Evolutionary conservation across 495 filamentous ascomycete genomes (phyloP).

Genomic region (Pyrenopolyporus hunteri): DNA sequence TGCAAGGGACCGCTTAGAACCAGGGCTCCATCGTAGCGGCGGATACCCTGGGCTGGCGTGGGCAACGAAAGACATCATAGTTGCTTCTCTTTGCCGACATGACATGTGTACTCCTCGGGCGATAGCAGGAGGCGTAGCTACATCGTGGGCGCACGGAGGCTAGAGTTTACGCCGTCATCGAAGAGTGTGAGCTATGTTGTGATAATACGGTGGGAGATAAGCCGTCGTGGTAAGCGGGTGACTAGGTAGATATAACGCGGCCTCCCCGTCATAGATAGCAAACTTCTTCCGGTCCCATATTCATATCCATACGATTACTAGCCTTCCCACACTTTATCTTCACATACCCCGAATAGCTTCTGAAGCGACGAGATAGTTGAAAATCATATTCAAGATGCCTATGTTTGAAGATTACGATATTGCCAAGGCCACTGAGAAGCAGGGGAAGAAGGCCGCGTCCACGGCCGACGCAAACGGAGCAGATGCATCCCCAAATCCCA

Average conservation of each 20-base stretch:
- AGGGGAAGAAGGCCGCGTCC: constrained; percentile 35
- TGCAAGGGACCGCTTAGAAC: constrained; percentile 33
- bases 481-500: constrained; percentile 19
- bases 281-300: constrained; percentile 20
- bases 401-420: constrained; percentile 66
- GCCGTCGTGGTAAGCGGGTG: not conserved
- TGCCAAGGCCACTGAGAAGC: constrained; percentile 47
- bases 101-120: not conserved
- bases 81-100: not conserved
- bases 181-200: constrained; percentile 7
- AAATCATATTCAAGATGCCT: constrained; percentile 59
- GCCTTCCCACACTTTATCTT: constrained; percentile 5
- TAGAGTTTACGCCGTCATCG: constrained; percentile 20
- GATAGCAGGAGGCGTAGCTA: constrained; percentile 12
- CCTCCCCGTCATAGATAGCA: constrained; percentile 20
- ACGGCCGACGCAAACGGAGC: constrained; percentile 29
- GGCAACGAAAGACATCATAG: not conserved
- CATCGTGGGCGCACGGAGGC: constrained; percentile 12
- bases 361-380: not conserved
- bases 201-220: constrained; percentile 18
- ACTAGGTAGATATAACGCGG: constrained; percentile 38
- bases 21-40: constrained; percentile 25
- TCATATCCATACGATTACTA: not conserved
- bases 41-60: not conserved
- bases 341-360: not conserved